phyloP scores from a whole-genome alignment of 2,329 filamentous ascomycete genomes.

The Neurospora sp. region DNA sequence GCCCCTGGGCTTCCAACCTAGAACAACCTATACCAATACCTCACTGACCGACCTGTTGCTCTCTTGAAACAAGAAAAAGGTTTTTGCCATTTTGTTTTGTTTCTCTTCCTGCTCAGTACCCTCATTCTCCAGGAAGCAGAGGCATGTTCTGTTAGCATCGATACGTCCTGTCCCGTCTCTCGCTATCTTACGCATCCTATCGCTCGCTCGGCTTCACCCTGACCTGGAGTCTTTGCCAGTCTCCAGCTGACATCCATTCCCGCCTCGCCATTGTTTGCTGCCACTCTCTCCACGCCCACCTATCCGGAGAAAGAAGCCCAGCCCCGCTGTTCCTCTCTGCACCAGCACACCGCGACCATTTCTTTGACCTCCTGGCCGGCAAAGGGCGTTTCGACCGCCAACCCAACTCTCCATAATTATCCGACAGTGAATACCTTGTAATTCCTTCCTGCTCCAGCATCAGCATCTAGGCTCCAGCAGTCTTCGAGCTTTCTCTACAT shows the following conservation, averaged over 20 bases:
- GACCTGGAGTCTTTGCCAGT: not conserved
- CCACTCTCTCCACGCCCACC: not conserved
- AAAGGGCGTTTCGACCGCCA: not conserved
- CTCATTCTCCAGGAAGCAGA: not conserved
- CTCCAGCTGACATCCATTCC: not conserved
- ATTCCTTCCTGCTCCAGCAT: not conserved
- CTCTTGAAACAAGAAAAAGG: constrained; percentile 15
- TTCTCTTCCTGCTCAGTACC: not conserved
- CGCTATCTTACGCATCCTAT: not conserved
- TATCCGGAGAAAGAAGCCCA: not conserved
- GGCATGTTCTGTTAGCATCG: not conserved
- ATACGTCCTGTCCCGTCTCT: not conserved
- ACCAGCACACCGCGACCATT: not conserved
- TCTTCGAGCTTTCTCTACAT: not conserved
- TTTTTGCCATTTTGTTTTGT: constrained; percentile 12
- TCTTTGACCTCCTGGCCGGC: not conserved
- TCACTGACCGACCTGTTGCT: constrained; percentile 1
- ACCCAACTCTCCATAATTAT: not conserved
- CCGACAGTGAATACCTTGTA: not conserved
- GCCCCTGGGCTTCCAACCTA: not conserved
- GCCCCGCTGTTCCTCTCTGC: not conserved
- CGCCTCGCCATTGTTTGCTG: not conserved
- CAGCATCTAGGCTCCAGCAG: not conserved
- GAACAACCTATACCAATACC: not conserved
- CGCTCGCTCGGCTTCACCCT: not conserved